Conservation (phyloP, 805 yeast genomes). For the Peterozyma toletana region DNA sequence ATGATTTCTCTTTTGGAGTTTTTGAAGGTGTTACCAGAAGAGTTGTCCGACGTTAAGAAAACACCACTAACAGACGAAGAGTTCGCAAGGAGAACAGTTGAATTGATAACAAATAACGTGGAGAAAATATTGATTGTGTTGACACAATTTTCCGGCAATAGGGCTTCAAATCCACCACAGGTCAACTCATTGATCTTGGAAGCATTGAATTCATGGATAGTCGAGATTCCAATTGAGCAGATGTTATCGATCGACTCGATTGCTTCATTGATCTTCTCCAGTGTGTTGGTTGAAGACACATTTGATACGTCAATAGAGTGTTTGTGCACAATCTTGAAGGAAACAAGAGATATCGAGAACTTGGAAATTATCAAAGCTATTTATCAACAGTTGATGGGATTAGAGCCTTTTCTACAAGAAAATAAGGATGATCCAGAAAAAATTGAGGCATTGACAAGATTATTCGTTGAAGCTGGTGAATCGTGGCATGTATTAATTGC, state of each 20-base stretch:
- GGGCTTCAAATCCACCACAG: conserved; percentile 21
- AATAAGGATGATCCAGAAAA: conserved; percentile 54
- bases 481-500: conserved; percentile 89
- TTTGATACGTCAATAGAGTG: conserved; percentile 87
- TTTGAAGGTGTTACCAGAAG: conserved; percentile 86
- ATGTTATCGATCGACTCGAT: conserved; percentile 60
- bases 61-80: conserved; percentile 81
- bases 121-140: conserved; percentile 60
- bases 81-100: conserved; percentile 53
- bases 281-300: conserved; percentile 49
- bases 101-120: conserved; percentile 60
- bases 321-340: conserved; percentile 70
- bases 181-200: conserved; percentile 46
- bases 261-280: conserved; percentile 60
- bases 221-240: conserved; percentile 70
- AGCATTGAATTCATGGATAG: conserved; percentile 86
- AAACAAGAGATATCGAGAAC: conserved; percentile 72
- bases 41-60: conserved; percentile 67
- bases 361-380: conserved; percentile 56
- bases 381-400: conserved; percentile 57
- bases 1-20: conserved; percentile 62
- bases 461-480: conserved; percentile 90
- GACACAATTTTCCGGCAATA: conserved; percentile 34
- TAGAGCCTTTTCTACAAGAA: conserved; percentile 45
- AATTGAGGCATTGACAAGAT: conserved; percentile 62